Evolutionary conservation across 148 eudicot genomes (phyloP), one percentile per base, ranked within the genome.

Genomic region (Limonium bicolor): DNA sequence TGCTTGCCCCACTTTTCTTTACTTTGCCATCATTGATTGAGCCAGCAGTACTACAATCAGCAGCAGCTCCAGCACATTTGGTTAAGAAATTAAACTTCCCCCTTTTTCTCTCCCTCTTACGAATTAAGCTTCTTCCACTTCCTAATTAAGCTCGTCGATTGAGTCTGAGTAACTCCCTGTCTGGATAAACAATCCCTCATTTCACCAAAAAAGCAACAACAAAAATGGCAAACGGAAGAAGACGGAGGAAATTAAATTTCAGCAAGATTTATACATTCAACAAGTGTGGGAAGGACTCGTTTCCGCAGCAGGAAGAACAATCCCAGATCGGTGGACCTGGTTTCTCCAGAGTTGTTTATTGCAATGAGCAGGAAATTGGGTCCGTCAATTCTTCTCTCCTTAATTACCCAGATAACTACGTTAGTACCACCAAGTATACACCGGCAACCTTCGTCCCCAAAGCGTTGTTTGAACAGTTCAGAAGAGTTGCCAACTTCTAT

Each of bases 401-500:
- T 30, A 50, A 61, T 36, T 78, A 82, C 61, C 63, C 63, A 0
- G 54, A 48, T 31, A 86, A 86, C 62, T 78, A 78, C 64, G 96
- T 82, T 22, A 75, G 82, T 41, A 78, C 80, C 4, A 78, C 96
- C 2, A 86, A 86, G 61, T 86, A 86, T 58, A 86, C 77, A 20
- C 41, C 66, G 22, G 69, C 71, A 27, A 72, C 71, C 57, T 86
- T 86, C 63, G 27, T 86, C 2, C 96, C 96, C 4, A 86, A 86
- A 55, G 62, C 94, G 7, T 70, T 86, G 77, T 82, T 76, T 73
- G 96, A 86, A 69, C 96, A 86, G 69, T 86, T 86, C 50, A 76
- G 96, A 39, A 86, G 96, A 51, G 96, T 86, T 40, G 96, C 96
- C 14, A 86, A 86, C 43, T 86, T 86, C 51, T 86, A 41, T 58